Evolutionary conservation across 2,329 filamentous ascomycete genomes (phyloP).

Genomic region (Cytospora piceae): DNA sequence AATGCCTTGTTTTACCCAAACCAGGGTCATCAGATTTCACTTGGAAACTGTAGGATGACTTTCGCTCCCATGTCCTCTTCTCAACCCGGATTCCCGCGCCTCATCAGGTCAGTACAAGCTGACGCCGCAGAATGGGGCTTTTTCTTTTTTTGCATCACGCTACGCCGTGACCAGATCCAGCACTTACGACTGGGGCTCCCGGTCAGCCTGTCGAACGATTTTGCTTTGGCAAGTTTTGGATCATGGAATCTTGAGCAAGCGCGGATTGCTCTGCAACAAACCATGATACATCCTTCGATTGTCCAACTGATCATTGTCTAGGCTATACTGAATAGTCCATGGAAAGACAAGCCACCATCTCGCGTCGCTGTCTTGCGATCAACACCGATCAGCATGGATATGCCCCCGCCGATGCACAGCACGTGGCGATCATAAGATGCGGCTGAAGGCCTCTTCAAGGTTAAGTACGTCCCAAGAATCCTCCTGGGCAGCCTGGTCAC

Average conservation of each 20-base stretch:
- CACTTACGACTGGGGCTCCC: neutral
- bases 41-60: neutral
- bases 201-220: neutral
- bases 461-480: neutral
- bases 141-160: neutral
- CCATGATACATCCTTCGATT: too few relatives aligned
- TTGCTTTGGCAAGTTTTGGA: neutral
- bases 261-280: neutral
- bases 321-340: neutral
- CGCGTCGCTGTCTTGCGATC: conserved; percentile 3
- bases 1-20: conserved; percentile 15
- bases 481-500: too few relatives aligned
- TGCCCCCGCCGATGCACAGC: neutral
- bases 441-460: neutral
- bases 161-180: neutral
- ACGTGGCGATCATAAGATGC: conserved; percentile 15
- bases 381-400: conserved; percentile 10
- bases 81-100: neutral
- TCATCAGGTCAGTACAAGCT: conserved; percentile 15
- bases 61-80: neutral
- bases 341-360: neutral
- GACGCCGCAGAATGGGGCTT: neutral
- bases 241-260: neutral
- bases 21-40: neutral
- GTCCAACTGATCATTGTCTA: too few relatives aligned